Base-by-base conservation (phyloP, 345 rosid species). In the Salix purpurea region DNA sequence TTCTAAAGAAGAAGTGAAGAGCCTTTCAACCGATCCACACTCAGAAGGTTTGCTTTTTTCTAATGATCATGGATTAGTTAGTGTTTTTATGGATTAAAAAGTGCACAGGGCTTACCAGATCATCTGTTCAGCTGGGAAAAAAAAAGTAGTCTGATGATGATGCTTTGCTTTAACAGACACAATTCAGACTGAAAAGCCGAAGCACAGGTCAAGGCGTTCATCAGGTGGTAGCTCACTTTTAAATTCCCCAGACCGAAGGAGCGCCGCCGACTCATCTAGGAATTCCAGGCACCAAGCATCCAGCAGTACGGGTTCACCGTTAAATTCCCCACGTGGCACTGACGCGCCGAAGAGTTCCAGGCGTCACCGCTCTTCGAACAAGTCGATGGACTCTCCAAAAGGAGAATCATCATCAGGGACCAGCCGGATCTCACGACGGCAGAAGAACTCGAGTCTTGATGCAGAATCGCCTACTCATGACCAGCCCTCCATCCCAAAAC, bases 261-360 rank as follows among this genome's bases (percentile, higher is more conserved):
- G 73, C 36, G 15, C 14, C 36, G 15, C 14, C 6, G 78, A 67
- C 1, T 69, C 61, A 21, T 30, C 37, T 12, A 67, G 37, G 65
- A 65, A 75, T 30, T 66, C 72, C 18, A 75, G 44, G 77, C 65
- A 46, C 37, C 76, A 73, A 42, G 23, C 39, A 24, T n/a, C 72
- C n/a, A 26, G 48, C 3, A 79, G 69, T 1, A 40, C 18, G 19
- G 73, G 58, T 23, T 81, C 88, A 34, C 77, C 86, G 0, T 0
- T 77, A 1, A 48, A 70, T 62, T 70, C 81, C 4, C 86, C 90
- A 0, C 68, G 58, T 40, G 67, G 69, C 62, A 24, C 77, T 0
- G 90, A 86, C 16, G 74, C 61, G 18, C 64, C 85, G 8, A 88
- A 81, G 86, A 80, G 72, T 18, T 70, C 84, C 1, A 85, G 83